Evolutionary conservation across 2,329 filamentous ascomycete genomes (phyloP).

Genomic region (Fusarium pininemorale): DNA sequence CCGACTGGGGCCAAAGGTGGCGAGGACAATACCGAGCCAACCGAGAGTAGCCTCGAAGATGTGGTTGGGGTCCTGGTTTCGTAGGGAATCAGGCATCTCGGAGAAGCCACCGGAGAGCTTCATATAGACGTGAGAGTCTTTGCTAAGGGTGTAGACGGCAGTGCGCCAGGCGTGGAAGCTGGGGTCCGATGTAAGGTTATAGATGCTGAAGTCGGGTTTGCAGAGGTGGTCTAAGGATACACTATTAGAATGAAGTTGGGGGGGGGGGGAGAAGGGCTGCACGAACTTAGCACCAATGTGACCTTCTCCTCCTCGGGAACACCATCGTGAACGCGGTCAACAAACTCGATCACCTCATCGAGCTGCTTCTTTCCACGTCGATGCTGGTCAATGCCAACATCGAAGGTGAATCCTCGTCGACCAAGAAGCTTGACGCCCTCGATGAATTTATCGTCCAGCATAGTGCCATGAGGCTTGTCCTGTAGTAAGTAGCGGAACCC

Average conservation of each 20-base stretch:
- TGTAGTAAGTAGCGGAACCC: slow-evolving; percentile 88
- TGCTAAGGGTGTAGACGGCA: slow-evolving; percentile 73
- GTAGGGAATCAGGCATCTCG: slow-evolving; percentile 72
- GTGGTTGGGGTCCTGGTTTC: slow-evolving; percentile 58
- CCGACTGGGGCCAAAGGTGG: slow-evolving; percentile 74
- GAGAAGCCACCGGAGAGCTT: slow-evolving; percentile 90
- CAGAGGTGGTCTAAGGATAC: slow-evolving; percentile 78
- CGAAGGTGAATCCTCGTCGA: slow-evolving; percentile 73
- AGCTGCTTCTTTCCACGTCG: slow-evolving; percentile 78
- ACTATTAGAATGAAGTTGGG: slow-evolving; percentile 10
- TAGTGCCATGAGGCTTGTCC: slow-evolving; percentile 73
- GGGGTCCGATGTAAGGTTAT: slow-evolving; percentile 63
- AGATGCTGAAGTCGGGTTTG: slow-evolving; percentile 80
- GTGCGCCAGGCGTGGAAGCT: slow-evolving; percentile 75
- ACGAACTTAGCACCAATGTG: slow-evolving; percentile 74
- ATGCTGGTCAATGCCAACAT: slow-evolving; percentile 84
- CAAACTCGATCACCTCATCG: slow-evolving; percentile 75
- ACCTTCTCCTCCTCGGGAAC: slow-evolving; percentile 68
- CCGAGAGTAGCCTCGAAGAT: slow-evolving; percentile 72
- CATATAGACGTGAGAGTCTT: slow-evolving; percentile 76
- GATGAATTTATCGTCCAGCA: slow-evolving; percentile 71
- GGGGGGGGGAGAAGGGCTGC: not conserved
- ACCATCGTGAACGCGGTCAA: slow-evolving; percentile 70
- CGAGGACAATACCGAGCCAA: slow-evolving; percentile 78
- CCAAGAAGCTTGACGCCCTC: slow-evolving; percentile 73